Base-by-base conservation (phyloP, 2,329 filamentous ascomycete species). In the Trichoderma semiorbis region DNA sequence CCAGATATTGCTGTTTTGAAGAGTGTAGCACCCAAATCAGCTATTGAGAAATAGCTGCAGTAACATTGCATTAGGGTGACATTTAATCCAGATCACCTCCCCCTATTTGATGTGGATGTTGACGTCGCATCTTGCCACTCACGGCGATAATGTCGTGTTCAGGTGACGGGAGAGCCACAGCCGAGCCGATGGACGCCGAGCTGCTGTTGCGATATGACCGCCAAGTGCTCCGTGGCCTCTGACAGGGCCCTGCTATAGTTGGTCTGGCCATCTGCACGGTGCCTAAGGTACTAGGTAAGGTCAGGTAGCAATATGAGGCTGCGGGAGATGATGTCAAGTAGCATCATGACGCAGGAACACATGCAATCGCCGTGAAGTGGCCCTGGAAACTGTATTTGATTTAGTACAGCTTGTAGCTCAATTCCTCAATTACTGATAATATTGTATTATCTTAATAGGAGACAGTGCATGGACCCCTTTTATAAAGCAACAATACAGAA, bases 71-170 rank as follows among this genome's bases (percentile, higher is more conserved):
- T 30, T 24, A 28, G 16, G 34, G 32, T 53, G 21, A 34, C 21
- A 55, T 28, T 66, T 16, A 10, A 57, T 66, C 64, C 18, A 67
- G 64, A 47, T 68, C 65, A 18, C 14, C 65, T 43, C 24, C 55
- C 34, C 55, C 36, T 61, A 47, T 61, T 60, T 16, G 63, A 24
- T 36, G 34, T 36, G 34, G 36, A 12, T 47, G 28, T 69, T 61
- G 66, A 61, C 66, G 66, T 61, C 43, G 55, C 39, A 34, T 69
- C 39, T 69, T 69, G 66, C 66, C 66, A 69, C 66, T n/a, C 57
- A 53, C n/a, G 21, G 55, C 21, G 53, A 60, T 50, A 55, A 69
- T 69, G 36, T 66, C 63, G 43, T 69, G 53, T 62, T 62, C 60
- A 34, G 28, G 57, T 21, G 57, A 12, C 10, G 21, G 28, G 66